phyloP scores from a whole-genome alignment of 2,329 filamentous ascomycete genomes.

The Stagonosporopsis cucurbitacearum region DNA sequence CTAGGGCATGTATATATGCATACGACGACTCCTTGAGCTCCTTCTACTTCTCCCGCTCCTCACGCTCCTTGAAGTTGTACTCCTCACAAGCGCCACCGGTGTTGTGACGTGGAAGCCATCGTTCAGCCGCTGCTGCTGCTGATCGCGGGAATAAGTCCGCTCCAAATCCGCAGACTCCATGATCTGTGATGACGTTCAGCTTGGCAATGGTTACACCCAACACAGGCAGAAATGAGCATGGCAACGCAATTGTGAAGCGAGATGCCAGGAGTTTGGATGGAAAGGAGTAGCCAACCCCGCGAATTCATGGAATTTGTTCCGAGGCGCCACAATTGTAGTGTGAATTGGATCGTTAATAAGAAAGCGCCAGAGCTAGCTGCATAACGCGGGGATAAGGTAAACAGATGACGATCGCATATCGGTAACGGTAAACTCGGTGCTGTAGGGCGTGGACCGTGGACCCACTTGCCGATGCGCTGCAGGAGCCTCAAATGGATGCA shows the following conservation, averaged over 20 bases:
- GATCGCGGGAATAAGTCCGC: conserved; percentile 44
- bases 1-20: neutral
- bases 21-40: conserved; percentile 26
- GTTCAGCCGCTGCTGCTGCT: conserved; percentile 41
- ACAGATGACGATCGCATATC: conserved; percentile 17
- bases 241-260: neutral
- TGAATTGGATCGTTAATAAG: conserved; percentile 17
- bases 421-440: conserved; percentile 8
- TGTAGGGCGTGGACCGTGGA: conserved; percentile 16
- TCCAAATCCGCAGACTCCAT: conserved; percentile 42
- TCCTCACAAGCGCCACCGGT: conserved; percentile 37
- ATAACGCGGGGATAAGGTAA: conserved; percentile 21
- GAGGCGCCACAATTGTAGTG: conserved; percentile 16
- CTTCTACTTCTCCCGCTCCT: conserved; percentile 16
- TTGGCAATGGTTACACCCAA: conserved; percentile 1
- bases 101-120: conserved; percentile 32
- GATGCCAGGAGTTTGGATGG: neutral
- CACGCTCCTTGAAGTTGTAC: conserved; percentile 32
- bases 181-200: conserved; percentile 18
- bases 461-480: conserved; percentile 13
- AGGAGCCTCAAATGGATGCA: conserved; percentile 9
- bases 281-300: conserved; percentile 16
- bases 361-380: conserved; percentile 18
- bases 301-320: conserved; percentile 16
- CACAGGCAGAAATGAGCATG: conserved; percentile 7